phyloP scores from a whole-genome alignment of 2,329 filamentous ascomycete genomes.

The Claviceps paspali region DNA sequence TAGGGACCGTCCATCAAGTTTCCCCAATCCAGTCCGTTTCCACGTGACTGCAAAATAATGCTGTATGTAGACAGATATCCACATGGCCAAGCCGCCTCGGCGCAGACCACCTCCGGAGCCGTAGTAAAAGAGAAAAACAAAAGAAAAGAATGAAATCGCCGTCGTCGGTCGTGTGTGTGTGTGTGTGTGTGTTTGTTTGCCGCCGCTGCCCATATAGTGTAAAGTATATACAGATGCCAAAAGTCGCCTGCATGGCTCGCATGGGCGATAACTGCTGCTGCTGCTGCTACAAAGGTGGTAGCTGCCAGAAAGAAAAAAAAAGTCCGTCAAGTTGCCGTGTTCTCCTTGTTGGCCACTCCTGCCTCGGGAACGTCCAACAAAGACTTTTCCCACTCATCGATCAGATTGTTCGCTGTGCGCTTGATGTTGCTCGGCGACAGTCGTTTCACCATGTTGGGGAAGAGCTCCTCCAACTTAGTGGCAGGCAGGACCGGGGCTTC shows the following conservation, averaged over 20 bases:
- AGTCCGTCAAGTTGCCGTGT: constrained; percentile 8
- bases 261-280: neutral
- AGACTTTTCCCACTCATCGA: constrained; percentile 78
- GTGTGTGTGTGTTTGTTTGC: no score
- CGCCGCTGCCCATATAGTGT: neutral
- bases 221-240: neutral
- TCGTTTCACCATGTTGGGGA: constrained; percentile 58
- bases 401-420: constrained; percentile 67
- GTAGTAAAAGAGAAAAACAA: neutral
- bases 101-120: neutral
- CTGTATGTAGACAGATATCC: neutral
- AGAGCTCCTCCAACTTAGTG: constrained; percentile 34
- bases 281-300: no score
- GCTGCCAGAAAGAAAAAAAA: no score
- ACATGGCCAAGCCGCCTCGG: neutral
- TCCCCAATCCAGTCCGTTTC: no score
- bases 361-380: constrained; percentile 13
- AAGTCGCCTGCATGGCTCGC: neutral
- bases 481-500: constrained; percentile 21
- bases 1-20: neutral
- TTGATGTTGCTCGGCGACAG: constrained; percentile 64
- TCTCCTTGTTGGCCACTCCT: constrained; percentile 17
- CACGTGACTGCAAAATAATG: no score
- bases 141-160: neutral
- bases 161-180: neutral